Base-by-base conservation (phyloP, 371 early-diverging fungal species). In the Mucor plumbeus region DNA sequence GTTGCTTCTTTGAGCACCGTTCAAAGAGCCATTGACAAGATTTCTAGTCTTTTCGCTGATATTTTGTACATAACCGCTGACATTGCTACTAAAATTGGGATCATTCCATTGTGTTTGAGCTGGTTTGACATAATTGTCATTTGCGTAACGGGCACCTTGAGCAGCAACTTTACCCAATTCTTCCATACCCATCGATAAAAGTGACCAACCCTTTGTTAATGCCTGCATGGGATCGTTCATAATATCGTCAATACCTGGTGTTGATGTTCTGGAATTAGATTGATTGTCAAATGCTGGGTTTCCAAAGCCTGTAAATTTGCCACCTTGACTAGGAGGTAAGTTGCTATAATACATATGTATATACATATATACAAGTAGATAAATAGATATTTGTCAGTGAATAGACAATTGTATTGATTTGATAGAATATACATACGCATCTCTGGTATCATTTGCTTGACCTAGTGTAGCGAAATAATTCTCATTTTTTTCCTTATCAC, bases 241-340 rank as follows among this genome's bases (percentile, higher is more conserved):
- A 15, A 94, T 75, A 66, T 92, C 94, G 39, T 90, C 84, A 53
- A 88, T 62, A 65, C 84, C 86, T 35, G 83, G 72, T 50, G 73
- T 63, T 50, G 71, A 63, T 10, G 67, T 59, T 55, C 72, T 69
- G 8, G 66, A 69, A 17, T 71, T 76, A 21, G 53, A 73, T 65
- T 58, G 73, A 65, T 59, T 72, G 54, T 83, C 76, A 60, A 83
- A 79, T 82, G 82, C 81, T 26, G 87, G 84, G 59, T 87, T 92
- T 50, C 97, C 96, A 69, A 95, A 97, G 0, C 97, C 96, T n/a
- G 85, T 87, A 73, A 92, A 97, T 73, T 90, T 91, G 31, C 98
- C 98, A 38, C 98, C 97, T 77, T 96, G 96, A 65, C 86, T 94
- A 7, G 98, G 97, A 34, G 95, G 95, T 56, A 96, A 71, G 69